Evolutionary conservation across 371 early-diverging fungal genomes (phyloP).

Genomic region (Lichtheimia ornata): DNA sequence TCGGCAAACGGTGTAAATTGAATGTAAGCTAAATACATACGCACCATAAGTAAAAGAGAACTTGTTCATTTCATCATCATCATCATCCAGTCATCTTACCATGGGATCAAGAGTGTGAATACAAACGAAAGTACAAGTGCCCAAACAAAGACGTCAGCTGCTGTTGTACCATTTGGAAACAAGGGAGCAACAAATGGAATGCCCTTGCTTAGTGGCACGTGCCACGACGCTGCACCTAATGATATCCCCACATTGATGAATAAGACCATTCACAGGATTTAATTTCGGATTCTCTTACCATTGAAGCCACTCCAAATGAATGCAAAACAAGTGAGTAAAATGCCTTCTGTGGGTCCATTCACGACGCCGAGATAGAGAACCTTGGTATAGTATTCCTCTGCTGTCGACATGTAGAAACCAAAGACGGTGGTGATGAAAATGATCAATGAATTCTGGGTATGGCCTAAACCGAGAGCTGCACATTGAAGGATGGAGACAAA

Average conservation of each 20-base stretch:
- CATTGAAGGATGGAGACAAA: slow-evolving; percentile 85
- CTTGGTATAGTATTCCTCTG: slow-evolving; percentile 97
- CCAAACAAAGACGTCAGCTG: slow-evolving; percentile 25
- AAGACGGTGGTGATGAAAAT: slow-evolving; percentile 69
- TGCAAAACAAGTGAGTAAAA: slow-evolving; percentile 73
- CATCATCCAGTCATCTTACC: slow-evolving; percentile 5
- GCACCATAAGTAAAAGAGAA: not conserved
- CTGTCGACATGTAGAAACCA: slow-evolving; percentile 93
- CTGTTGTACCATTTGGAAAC: slow-evolving; percentile 17
- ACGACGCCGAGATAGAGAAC: slow-evolving; percentile 89
- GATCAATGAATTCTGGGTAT: slow-evolving; percentile 63
- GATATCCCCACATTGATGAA: not conserved
- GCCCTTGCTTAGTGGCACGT: slow-evolving; percentile 17
- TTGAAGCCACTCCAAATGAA: slow-evolving; percentile 73
- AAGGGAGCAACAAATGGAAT: slow-evolving; percentile 10
- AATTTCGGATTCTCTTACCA: slow-evolving; percentile 31
- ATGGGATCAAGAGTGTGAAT: slow-evolving; percentile 12
- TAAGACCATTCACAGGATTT: not conserved
- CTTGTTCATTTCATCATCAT: too few species aligned
- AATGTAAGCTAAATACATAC: slow-evolving; percentile 13
- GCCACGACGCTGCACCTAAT: slow-evolving; percentile 23
- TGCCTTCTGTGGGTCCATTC: slow-evolving; percentile 96
- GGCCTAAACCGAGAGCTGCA: slow-evolving; percentile 83
- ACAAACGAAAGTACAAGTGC: slow-evolving; percentile 16
- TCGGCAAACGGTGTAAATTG: slow-evolving; percentile 33